A percentile compares a stretch with the other conserved stretches of the same genome.
phyloP scores from a whole-genome alignment of 2,329 filamentous ascomycete species.

The Colletotrichum sp. region DNA sequence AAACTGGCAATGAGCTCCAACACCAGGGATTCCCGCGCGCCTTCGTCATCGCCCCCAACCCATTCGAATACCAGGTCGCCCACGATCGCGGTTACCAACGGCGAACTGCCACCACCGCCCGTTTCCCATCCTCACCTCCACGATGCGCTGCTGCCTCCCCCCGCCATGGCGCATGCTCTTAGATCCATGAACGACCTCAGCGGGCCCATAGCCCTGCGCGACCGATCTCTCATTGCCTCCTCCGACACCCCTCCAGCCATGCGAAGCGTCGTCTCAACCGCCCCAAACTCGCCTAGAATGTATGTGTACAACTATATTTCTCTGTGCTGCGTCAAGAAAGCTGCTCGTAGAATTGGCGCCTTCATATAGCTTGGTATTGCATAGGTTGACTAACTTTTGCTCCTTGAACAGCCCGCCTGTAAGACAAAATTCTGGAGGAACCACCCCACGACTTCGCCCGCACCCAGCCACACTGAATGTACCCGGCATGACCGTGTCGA shows the following conservation, averaged over 20 bases:
- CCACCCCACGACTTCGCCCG: slow-evolving; percentile 77
- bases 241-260: slow-evolving; percentile 60
- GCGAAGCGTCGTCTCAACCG: slow-evolving; percentile 63
- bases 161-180: slow-evolving; percentile 44
- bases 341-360: slow-evolving; percentile 1
- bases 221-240: slow-evolving; percentile 26
- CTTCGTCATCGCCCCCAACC: slow-evolving; percentile 32
- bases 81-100: not conserved
- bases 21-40: slow-evolving; percentile 25
- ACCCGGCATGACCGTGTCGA: slow-evolving; percentile 92
- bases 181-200: slow-evolving; percentile 48
- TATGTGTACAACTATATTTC: slow-evolving; percentile 39
- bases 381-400: slow-evolving; percentile 22
- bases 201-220: slow-evolving; percentile 28
- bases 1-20: slow-evolving; percentile 50
- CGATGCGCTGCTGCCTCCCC: slow-evolving; percentile 30
- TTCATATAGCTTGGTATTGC: not conserved
- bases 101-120: slow-evolving; percentile 26
- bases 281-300: slow-evolving; percentile 64
- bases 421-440: slow-evolving; percentile 75
- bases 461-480: slow-evolving; percentile 97
- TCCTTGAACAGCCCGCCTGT: slow-evolving; percentile 61
- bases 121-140: slow-evolving; percentile 27
- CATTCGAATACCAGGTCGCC: slow-evolving; percentile 19
- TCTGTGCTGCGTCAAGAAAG: not conserved